Evolutionary conservation across 1,284 basidiomycete species (phyloP).

Genomic region (Irpex sp.): DNA sequence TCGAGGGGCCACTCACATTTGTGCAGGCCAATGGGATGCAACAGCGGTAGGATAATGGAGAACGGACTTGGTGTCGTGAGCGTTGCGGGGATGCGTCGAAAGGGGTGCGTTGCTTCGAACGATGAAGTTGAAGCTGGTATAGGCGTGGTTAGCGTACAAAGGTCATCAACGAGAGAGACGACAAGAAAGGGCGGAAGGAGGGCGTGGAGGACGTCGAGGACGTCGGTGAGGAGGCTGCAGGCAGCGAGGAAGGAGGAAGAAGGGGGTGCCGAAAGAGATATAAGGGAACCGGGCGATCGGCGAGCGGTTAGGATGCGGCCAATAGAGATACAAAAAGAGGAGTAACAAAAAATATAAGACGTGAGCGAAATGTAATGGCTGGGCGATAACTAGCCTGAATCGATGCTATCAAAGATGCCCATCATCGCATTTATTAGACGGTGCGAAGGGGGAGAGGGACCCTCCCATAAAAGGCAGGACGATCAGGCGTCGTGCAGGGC

Average conservation of each 20-base stretch:
- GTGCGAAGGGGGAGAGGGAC: background rate
- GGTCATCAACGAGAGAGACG: conserved; percentile 42
- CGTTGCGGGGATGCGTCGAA: conserved; percentile 20
- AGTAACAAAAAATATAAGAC: conserved; percentile 6
- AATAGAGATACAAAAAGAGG: conserved; percentile 14
- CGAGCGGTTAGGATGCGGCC: conserved; percentile 16
- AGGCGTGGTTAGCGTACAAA: conserved; percentile 42
- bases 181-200: conserved; percentile 18
- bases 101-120: conserved; percentile 13
- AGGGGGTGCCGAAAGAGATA: conserved; percentile 32
- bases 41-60: conserved; percentile 7
- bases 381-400: conserved; percentile 4
- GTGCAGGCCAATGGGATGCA: conserved; percentile 9
- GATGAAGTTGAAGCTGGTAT: conserved; percentile 8
- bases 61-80: conserved; percentile 20
- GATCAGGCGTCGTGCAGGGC: conserved; percentile 1
- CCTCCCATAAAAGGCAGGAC: background rate
- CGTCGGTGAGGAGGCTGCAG: conserved; percentile 28
- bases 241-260: conserved; percentile 28
- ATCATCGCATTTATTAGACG: conserved; percentile 4
- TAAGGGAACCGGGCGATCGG: conserved; percentile 30
- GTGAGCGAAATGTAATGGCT: conserved; percentile 3
- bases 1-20: conserved; percentile 11
- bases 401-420: conserved; percentile 11
- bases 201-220: conserved; percentile 27